Base-by-base conservation (phyloP, 108 stramenopile genomes). In the Discostella pseudostelligera region DNA sequence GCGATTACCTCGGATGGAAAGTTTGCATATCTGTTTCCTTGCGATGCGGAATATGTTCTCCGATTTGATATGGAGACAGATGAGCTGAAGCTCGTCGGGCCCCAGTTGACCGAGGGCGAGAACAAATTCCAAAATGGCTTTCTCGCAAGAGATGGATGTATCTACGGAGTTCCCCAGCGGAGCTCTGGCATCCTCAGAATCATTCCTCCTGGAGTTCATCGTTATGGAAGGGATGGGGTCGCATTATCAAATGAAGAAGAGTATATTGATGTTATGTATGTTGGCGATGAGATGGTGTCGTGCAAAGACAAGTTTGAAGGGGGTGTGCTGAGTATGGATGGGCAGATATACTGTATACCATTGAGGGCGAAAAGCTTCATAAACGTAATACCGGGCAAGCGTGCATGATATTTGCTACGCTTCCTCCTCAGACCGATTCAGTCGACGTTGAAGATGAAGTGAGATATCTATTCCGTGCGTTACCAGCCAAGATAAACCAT, bases 51-150 rank as follows among this genome's bases (percentile, higher is more conserved):
- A 49, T 67, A 72, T 54, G 86, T 87, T 2, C 59, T 87, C 13
- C 46, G 72, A 13, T 66, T 87, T 36, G 67, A 87, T 59, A 77
- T 67, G 56, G 36, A 36, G 14, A 87, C 83, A 8, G 80, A 84
- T 44, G 81, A 87, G 46, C 25, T 83, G 28, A 48, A 45, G 21
- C 39, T 82, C 13, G 72, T 87, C 21, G 86, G 86, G 1, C 79
- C 81, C 13, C 67, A 50, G 16, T 51, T 87, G 49, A 62, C 84
- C 0, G 86, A 87, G 45, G 86, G 86, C 35, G 81, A 80, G 39
- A 87, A 87, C 54, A 88, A 88, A 53, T 85, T 65, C 49, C 84
- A 88, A 57, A 85, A 85, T 72, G 87, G 84, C 7, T 85, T 88
- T 67, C 72, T 74, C 17, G 82, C 44, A 0, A 26, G 48, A 39